These are phyloP conservation scores for Lactarius akahatsu DNA, from an alignment of 768 basidiomycete species.

Conservation along the genomic window DNA sequence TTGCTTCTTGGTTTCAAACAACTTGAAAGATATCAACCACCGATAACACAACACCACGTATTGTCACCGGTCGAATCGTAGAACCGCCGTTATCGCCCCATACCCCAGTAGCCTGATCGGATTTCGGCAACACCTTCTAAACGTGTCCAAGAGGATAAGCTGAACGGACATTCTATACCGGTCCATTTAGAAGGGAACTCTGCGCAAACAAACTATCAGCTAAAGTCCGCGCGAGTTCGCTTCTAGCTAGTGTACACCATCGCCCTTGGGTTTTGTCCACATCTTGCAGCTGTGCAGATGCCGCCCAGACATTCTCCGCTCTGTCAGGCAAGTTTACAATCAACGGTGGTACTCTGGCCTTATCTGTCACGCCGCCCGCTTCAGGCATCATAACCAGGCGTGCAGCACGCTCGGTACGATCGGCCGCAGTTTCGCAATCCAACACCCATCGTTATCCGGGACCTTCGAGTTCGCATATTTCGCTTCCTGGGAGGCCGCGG, in stretches of 20 bases:
- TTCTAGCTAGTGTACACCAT: not conserved
- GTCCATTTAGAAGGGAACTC: not conserved
- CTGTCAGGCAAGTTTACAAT: not conserved
- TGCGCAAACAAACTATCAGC: not conserved
- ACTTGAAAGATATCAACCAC: not conserved
- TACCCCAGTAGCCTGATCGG: not conserved
- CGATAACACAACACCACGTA: not conserved
- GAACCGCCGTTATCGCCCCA: not conserved
- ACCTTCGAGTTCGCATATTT: constrained; percentile 10
- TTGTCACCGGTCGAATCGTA: not conserved
- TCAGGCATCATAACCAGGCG: constrained; percentile 1
- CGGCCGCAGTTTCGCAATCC: constrained; percentile 2
- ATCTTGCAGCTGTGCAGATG: not conserved
- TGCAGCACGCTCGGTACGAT: not conserved
- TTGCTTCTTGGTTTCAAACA: not conserved
- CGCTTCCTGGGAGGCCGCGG: not conserved
- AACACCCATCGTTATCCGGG: constrained; percentile 3
- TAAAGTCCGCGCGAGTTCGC: not conserved
- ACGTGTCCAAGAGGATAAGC: not conserved
- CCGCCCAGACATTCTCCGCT: not conserved
- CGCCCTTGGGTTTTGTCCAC: not conserved
- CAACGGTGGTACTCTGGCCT: not conserved
- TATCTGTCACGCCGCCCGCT: not conserved
- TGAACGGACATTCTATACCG: not conserved
- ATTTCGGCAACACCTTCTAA: not conserved